Percentiles rank a stretch among this genome's conserved stretches.
Evolutionary conservation across 768 basidiomycete genomes (phyloP).

Genomic region (Mycena alexandri): DNA sequence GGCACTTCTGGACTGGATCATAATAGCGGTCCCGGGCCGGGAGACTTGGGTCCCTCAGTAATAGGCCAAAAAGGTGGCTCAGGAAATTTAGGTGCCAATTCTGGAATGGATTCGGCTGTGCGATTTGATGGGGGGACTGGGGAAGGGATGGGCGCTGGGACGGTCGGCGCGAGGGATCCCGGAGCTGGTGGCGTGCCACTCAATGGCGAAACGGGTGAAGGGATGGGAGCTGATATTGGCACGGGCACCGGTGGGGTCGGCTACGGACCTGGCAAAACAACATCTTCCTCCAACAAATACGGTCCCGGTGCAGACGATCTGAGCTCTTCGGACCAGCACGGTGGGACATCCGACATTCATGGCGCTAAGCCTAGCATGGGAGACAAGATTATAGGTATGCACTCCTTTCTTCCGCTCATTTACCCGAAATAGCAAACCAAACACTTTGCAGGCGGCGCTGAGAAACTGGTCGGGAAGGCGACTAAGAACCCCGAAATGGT

Average conservation of each 20-base stretch:
- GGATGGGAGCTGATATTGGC: too few relatives aligned
- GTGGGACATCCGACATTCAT: too few relatives aligned
- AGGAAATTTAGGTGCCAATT: background rate
- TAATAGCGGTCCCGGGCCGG: slow-evolving; percentile 25
- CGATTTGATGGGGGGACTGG: background rate
- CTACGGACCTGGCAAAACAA: background rate
- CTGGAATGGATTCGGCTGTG: too few relatives aligned
- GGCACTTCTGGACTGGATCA: slow-evolving; percentile 7
- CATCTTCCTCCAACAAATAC: background rate
- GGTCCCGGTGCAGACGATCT: too few relatives aligned
- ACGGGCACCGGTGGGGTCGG: background rate
- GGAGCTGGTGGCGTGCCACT: background rate
- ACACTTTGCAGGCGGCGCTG: slow-evolving; percentile 37
- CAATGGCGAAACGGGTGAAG: too few relatives aligned
- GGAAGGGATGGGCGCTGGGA: slow-evolving; percentile 13
- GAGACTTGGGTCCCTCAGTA: too few relatives aligned
- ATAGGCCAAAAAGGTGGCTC: too few relatives aligned
- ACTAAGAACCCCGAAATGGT: slow-evolving; percentile 38
- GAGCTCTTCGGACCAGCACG: background rate
- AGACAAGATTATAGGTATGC: slow-evolving; percentile 43
- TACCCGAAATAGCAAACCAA: background rate
- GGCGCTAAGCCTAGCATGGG: slow-evolving; percentile 33
- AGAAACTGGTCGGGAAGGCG: slow-evolving; percentile 42
- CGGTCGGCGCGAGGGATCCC: too few relatives aligned
- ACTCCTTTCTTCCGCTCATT: background rate